Percentiles rank a stretch among this genome's conserved stretches.
These are phyloP conservation scores for Chlorella sp. DNA, from an alignment of 139 green algal species.

Conservation along the genomic window DNA sequence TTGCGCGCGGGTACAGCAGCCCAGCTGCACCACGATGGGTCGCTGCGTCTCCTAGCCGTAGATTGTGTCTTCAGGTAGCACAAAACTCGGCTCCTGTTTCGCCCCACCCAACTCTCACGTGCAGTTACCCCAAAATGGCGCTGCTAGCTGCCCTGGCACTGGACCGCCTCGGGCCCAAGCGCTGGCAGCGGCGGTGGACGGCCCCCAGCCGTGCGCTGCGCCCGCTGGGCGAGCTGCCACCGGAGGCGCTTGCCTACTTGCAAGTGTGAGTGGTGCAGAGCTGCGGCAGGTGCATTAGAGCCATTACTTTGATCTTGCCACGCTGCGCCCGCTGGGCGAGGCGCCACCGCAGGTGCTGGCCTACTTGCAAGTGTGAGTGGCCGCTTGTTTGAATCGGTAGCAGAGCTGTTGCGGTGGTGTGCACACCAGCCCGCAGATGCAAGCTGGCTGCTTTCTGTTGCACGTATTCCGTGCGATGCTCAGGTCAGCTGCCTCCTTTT, in stretches of 20 bases:
- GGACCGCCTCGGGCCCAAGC: slow-evolving; percentile 1
- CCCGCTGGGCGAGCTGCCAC: neutral
- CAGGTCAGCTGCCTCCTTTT: neutral
- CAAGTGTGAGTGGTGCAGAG: neutral
- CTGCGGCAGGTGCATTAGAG: too few species aligned
- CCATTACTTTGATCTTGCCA: too few species aligned
- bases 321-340: too few species aligned
- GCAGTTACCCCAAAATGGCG: slow-evolving; percentile 26
- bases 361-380: too few species aligned
- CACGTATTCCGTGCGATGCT: neutral
- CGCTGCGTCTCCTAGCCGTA: too few species aligned
- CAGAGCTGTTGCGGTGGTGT: neutral
- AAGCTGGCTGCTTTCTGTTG: too few species aligned
- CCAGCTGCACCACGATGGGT: too few species aligned
- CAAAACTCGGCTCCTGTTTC: too few species aligned
- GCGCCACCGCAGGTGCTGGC: too few species aligned
- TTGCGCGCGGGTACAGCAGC: neutral
- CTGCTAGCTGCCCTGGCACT: neutral
- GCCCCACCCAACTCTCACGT: too few species aligned
- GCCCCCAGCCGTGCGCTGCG: slow-evolving; percentile 6
- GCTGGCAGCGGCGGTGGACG: slow-evolving; percentile 13
- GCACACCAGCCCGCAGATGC: neutral
- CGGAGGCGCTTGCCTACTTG: slow-evolving; percentile 2
- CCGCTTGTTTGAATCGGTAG: too few species aligned
- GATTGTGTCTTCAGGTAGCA: neutral